Base-by-base conservation (phyloP, 2,329 filamentous ascomycete species). In the Sphaerulina populicola region DNA sequence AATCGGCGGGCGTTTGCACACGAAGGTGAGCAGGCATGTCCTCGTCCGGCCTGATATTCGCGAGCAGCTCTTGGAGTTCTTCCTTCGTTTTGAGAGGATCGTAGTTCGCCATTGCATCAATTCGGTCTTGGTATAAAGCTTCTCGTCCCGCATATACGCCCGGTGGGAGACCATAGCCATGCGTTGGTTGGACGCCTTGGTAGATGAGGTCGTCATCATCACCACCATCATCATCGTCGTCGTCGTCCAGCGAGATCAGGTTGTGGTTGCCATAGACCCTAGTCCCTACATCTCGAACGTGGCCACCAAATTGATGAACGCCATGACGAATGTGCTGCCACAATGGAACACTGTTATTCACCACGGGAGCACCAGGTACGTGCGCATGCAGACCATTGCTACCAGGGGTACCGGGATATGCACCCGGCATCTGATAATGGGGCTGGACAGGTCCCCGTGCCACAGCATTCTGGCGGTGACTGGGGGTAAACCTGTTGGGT, bases 31-130 rank as follows among this genome's bases (percentile, higher is more conserved):
- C 63, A 1, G 68, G 68, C 38, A 71, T 64, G 7, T 72, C 68
- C 61, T 81, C 76, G 60, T 90, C 86, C 0, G 85, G 83, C 18
- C 81, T 76, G 56, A 90, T 89, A 54, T 87, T 88, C 40, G 81
- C 75, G 9, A 91, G 70, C 4, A 91, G 69, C 23, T 81, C 75
- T 56, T 85, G 78, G 50, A 91, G 78, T 60, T 89, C 84, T 52
- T 85, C 76, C n/a, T 77, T 69, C 2, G 76, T 78, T 50, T 78
- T 73, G 27, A 69, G 71, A 2, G 74, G 72, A 60, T 80, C 77
- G 40, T 59, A 57, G 9, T 58, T 53, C 12, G 53, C 54, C 40
- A 62, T 57, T 9, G 47, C 55, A 37, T 64, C 57, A 46, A 59
- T 62, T 18, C 60, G 62, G 29, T 49, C 42, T 6, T 49, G 49